A percentile compares a stretch with the other conserved stretches of the same genome.
phyloP scores from a whole-genome alignment of 352 stramenopile species.

The Sclerospora graminicola region DNA sequence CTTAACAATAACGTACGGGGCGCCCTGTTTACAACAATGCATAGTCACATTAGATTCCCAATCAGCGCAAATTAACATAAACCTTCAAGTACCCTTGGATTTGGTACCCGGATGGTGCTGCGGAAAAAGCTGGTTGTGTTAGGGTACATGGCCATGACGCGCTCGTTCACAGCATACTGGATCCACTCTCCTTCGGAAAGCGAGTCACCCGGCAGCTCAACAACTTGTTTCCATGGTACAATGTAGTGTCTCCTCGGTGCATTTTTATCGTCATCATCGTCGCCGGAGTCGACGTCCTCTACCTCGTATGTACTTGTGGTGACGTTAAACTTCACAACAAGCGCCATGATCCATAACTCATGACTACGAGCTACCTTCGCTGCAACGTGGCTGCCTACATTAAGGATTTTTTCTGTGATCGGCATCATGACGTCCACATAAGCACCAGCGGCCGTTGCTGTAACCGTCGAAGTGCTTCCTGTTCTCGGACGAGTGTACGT shows the following conservation, averaged over 20 bases:
- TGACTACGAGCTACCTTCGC: constrained; percentile 70
- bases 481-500: constrained; percentile 20
- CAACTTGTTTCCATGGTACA: constrained; percentile 72
- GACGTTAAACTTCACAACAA: constrained; percentile 81
- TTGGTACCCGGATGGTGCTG: constrained; percentile 85
- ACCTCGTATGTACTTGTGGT: constrained; percentile 92
- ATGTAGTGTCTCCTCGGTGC: constrained; percentile 43
- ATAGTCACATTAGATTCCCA: constrained; percentile 5
- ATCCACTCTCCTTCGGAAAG: constrained; percentile 61
- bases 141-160: constrained; percentile 96
- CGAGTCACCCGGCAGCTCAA: constrained; percentile 81
- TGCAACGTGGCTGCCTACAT: constrained; percentile 44
- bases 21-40: constrained; percentile 25
- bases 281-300: constrained; percentile 87
- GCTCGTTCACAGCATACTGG: constrained; percentile 78
- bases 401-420: constrained; percentile 30
- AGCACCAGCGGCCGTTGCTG: constrained; percentile 4
- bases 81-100: constrained; percentile 80
- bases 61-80: too few species aligned
- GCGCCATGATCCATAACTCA: constrained; percentile 89
- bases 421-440: constrained; percentile 12
- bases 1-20: constrained; percentile 92
- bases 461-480: constrained; percentile 4
- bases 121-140: constrained; percentile 97
- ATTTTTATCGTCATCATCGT: constrained; percentile 68